Evolutionary conservation across 768 basidiomycete species (phyloP).

Genomic region (Boletus sensibilis): DNA sequence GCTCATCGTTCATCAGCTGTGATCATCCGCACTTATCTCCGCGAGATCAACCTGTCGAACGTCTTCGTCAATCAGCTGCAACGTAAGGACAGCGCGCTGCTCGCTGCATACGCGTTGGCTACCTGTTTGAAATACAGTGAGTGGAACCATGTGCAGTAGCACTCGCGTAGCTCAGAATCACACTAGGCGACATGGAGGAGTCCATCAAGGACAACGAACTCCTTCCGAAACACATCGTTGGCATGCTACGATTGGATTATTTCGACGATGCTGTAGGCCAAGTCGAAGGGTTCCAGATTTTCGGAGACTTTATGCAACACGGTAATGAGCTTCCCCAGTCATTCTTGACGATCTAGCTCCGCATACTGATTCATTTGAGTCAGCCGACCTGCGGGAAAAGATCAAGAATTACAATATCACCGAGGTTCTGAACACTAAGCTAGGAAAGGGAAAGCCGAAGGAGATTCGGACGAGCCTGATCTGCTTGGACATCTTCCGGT

Average conservation of each 20-base stretch:
- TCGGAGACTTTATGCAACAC: conserved; percentile 20
- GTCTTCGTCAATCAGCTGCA: conserved; percentile 17
- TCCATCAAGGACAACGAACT: conserved; percentile 3
- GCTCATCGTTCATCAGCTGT: conserved; percentile 7
- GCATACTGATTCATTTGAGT: neutral
- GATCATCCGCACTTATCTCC: conserved; percentile 8
- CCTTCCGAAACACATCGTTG: conserved; percentile 19
- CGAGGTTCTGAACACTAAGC: conserved; percentile 14
- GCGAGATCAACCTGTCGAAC: conserved; percentile 4
- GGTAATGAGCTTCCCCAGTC: conserved; percentile 6
- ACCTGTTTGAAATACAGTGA: conserved; percentile 18
- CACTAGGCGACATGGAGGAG: conserved; percentile 15
- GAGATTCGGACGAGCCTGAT: conserved; percentile 25
- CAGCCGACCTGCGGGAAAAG: conserved; percentile 15
- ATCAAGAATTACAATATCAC: conserved; percentile 18
- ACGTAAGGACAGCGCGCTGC: conserved; percentile 15
- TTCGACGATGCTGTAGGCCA: conserved; percentile 26
- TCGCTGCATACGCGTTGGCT: conserved; percentile 23
- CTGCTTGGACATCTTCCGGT: conserved; percentile 22
- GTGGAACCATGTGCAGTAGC: neutral
- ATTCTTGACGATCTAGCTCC: neutral
- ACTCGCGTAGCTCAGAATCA: neutral
- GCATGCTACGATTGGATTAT: conserved; percentile 25
- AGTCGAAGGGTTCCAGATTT: conserved; percentile 27
- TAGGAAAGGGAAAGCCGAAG: conserved; percentile 10